A percentile compares a stretch with the other conserved stretches of the same genome.
phyloP scores from a whole-genome alignment of 2,329 filamentous ascomycete genomes.

The Orbilia javanica region DNA sequence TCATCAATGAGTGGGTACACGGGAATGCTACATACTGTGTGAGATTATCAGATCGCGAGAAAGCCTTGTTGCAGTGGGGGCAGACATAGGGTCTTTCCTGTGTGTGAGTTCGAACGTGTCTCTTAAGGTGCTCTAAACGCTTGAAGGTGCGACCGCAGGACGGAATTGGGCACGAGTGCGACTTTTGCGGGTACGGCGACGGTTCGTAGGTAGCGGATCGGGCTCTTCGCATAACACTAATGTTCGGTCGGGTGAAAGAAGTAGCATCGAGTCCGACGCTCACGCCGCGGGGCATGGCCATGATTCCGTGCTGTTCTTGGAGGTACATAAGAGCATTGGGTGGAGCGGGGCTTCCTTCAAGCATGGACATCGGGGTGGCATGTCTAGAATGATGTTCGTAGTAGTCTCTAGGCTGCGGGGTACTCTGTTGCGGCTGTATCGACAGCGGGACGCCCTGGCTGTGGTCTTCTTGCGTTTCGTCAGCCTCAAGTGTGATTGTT shows the following conservation, averaged over 20 bases:
- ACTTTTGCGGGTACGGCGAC: constrained; percentile 96
- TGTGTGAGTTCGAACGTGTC: constrained; percentile 98
- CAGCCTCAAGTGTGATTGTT: constrained; percentile 65
- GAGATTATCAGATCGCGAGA: constrained; percentile 98
- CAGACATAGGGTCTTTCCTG: constrained; percentile 99
- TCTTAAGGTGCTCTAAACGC: constrained; percentile 98
- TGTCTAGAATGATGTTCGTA: constrained; percentile 83
- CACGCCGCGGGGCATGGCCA: constrained; percentile 66
- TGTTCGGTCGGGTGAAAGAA: constrained; percentile 73
- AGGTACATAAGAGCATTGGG: constrained; percentile 77
- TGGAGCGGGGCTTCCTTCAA: constrained; percentile 82
- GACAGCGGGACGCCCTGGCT: constrained; percentile 56
- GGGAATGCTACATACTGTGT: constrained; percentile 78
- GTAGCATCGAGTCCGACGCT: constrained; percentile 66
- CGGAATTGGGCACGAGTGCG: constrained; percentile 98
- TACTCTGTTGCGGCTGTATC: constrained; percentile 66
- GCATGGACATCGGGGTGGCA: constrained; percentile 83
- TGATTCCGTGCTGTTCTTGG: constrained; percentile 70
- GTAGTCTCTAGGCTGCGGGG: constrained; percentile 82
- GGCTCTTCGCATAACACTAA: constrained; percentile 84
- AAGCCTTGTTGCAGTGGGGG: constrained; percentile 97
- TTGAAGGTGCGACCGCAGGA: constrained; percentile 98
- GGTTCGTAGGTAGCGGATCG: constrained; percentile 97
- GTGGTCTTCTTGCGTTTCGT: constrained; percentile 65
- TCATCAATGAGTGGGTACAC: background rate